A percentile compares a stretch with the other conserved stretches of the same genome.
Evolutionary conservation across 1,284 basidiomycete species (phyloP).

Genomic region (Xerocomus minutiporus): DNA sequence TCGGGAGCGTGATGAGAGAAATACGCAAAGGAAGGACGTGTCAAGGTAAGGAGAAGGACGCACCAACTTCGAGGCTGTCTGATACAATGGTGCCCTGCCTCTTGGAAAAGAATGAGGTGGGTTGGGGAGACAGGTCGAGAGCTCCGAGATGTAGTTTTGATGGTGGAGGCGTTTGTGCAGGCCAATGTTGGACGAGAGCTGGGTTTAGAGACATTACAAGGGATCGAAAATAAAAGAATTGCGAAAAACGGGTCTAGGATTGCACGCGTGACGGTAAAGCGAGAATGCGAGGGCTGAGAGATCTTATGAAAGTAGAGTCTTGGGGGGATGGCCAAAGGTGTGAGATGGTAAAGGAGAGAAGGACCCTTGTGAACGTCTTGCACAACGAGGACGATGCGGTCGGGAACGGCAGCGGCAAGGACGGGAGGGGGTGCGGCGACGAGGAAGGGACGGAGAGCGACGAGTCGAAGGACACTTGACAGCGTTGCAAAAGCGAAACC

Average conservation of each 20-base stretch:
- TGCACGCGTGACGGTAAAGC: constrained; percentile 9
- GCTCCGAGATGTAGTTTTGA: constrained; percentile 18
- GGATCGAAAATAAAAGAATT: constrained; percentile 24
- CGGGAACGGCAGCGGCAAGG: constrained; percentile 19
- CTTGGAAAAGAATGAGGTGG: constrained; percentile 11
- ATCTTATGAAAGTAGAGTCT: constrained; percentile 20
- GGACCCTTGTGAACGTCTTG: constrained; percentile 20
- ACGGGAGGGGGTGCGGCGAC: constrained; percentile 18
- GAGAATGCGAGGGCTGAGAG: constrained; percentile 7
- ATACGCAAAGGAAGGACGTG: constrained; percentile 13
- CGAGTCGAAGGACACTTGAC: constrained; percentile 27
- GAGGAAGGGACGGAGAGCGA: constrained; percentile 27
- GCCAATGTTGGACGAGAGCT: constrained; percentile 35
- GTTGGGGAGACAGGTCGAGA: constrained; percentile 13
- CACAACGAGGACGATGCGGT: constrained; percentile 23
- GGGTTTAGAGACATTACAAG: constrained; percentile 34
- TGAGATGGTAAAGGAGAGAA: constrained; percentile 14
- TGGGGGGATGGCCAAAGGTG: constrained; percentile 6
- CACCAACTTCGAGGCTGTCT: constrained; percentile 42
- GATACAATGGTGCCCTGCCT: constrained; percentile 34
- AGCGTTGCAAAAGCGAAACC: constrained; percentile 35
- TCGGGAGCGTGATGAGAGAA: constrained; percentile 12
- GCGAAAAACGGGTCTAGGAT: constrained; percentile 18
- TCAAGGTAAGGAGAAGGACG: constrained; percentile 19
- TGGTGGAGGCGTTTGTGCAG: constrained; percentile 35